phyloP scores from a whole-genome alignment of 2,329 filamentous ascomycete genomes.

The Colletotrichum sp. region DNA sequence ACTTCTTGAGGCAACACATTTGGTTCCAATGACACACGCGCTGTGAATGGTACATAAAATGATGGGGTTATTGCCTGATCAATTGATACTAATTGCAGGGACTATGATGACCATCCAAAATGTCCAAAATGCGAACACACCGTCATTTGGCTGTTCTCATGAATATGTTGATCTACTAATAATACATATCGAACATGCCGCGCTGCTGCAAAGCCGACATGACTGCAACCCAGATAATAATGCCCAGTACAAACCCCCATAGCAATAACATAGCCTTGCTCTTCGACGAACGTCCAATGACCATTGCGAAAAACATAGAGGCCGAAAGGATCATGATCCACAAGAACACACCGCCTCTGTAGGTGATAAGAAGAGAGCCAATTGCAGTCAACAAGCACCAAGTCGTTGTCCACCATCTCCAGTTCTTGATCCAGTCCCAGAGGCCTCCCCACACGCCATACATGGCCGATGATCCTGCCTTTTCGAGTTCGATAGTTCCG shows the following conservation, averaged over 20 bases:
- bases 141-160: not conserved
- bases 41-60: not conserved
- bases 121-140: not conserved
- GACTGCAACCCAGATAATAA: not conserved
- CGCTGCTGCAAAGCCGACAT: not conserved
- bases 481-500: conserved; percentile 23
- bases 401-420: conserved; percentile 7
- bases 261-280: not conserved
- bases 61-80: not conserved
- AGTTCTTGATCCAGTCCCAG: not conserved
- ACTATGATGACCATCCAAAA: not conserved
- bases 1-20: not conserved
- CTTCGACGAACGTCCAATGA: not conserved
- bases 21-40: too few relatives aligned
- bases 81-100: not conserved
- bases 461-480: not conserved
- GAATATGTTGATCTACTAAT: not conserved
- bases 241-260: not conserved
- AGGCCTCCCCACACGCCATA: not conserved
- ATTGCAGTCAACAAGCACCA: not conserved
- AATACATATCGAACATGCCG: not conserved
- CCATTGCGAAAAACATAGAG: not conserved
- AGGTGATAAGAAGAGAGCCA: not conserved
- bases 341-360: not conserved
- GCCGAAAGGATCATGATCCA: not conserved